phyloP scores from a whole-genome alignment of 2,329 filamentous ascomycete species.

The Aureobasidium sp. region DNA sequence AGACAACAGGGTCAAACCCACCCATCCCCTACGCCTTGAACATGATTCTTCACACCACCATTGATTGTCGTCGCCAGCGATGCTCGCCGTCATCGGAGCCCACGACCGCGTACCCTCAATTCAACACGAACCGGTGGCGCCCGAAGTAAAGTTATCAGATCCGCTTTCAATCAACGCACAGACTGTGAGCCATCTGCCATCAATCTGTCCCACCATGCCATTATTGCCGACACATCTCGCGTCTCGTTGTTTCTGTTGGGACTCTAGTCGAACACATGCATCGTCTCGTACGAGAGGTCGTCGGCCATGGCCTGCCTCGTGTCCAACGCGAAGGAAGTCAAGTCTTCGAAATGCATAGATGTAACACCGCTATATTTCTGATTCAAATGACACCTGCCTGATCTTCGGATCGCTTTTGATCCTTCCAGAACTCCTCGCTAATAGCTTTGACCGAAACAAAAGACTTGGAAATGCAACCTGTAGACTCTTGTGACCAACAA shows the following conservation, averaged over 20 bases:
- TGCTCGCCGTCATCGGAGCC: not conserved
- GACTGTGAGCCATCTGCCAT: not conserved
- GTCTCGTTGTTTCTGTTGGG: not conserved
- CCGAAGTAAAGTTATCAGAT: conserved; percentile 18
- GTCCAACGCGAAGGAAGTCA: too few relatives aligned
- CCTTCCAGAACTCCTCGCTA: conserved; percentile 10
- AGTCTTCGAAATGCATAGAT: not conserved
- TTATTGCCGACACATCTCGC: not conserved
- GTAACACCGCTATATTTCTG: not conserved
- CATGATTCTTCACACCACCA: not conserved
- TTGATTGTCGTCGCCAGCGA: not conserved
- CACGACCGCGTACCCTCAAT: not conserved
- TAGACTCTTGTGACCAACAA: not conserved
- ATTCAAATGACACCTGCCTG: not conserved
- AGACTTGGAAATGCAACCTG: not conserved
- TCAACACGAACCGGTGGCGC: not conserved
- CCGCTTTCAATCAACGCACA: conserved; percentile 7
- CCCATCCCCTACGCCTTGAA: not conserved
- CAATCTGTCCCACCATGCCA: not conserved
- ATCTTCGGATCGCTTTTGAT: not conserved
- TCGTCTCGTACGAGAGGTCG: not conserved
- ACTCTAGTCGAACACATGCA: not conserved
- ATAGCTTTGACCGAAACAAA: not conserved
- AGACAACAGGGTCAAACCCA: not conserved
- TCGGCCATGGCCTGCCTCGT: not conserved